Percentiles rank a stretch among this genome's conserved stretches.
These are phyloP conservation scores for Osmozyma mogii DNA, from an alignment of 805 yeast genomes.

Conservation along the genomic window DNA sequence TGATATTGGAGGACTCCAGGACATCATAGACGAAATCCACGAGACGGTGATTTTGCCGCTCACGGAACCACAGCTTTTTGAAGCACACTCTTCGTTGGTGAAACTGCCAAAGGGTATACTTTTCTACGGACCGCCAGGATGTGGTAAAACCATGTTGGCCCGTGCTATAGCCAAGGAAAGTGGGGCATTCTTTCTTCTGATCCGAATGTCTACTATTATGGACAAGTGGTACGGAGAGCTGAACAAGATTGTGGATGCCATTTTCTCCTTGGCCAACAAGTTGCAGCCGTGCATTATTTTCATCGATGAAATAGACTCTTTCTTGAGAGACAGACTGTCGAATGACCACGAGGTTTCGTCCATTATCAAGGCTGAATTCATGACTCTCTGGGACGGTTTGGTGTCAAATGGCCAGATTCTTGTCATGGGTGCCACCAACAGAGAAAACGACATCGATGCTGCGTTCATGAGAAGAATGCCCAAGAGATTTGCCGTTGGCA, in stretches of 20 bases:
- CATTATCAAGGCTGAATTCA: slow-evolving; percentile 89
- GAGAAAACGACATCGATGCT: slow-evolving; percentile 84
- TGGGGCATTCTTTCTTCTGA: slow-evolving; percentile 84
- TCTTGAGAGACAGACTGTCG: slow-evolving; percentile 75
- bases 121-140: slow-evolving; percentile 93
- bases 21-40: slow-evolving; percentile 72
- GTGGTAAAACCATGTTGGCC: slow-evolving; percentile 96
- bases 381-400: slow-evolving; percentile 97
- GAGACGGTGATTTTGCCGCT: slow-evolving; percentile 88
- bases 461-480: slow-evolving; percentile 94
- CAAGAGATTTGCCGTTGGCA: slow-evolving; percentile 69
- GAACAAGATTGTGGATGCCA: slow-evolving; percentile 87
- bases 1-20: slow-evolving; percentile 86
- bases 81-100: slow-evolving; percentile 57
- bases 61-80: slow-evolving; percentile 62
- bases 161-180: slow-evolving; percentile 90
- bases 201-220: slow-evolving; percentile 89
- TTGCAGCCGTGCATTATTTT: slow-evolving; percentile 91
- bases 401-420: slow-evolving; percentile 68
- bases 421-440: slow-evolving; percentile 91
- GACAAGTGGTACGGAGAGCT: slow-evolving; percentile 98
- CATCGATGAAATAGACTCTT: slow-evolving; percentile 94
- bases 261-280: slow-evolving; percentile 82
- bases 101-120: slow-evolving; percentile 94
- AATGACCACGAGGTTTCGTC: slow-evolving; percentile 94